Base-by-base conservation (phyloP, 495 filamentous ascomycete genomes). In the Parmelia sp. region DNA sequence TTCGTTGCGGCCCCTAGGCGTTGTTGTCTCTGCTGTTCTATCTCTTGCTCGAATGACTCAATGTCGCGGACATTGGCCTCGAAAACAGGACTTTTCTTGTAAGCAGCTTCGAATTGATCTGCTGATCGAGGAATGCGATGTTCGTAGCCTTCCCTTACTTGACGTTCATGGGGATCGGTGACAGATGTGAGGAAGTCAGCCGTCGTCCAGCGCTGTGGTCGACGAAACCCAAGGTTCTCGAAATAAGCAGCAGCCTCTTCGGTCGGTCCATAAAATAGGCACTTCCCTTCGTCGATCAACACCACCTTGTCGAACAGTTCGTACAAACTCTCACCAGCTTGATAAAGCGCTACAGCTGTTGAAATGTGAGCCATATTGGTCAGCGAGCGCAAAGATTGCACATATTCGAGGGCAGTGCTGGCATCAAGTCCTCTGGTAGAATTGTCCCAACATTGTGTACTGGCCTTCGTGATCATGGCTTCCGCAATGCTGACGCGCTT, bases 401-500 rank as follows among this genome's bases (percentile, higher is more conserved):
- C 84, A 68, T 87, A 89, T 65, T 87, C 83, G 25, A 88, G 71
- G 10, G 87, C 88, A 0, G 88, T 89, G 42, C 76, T 81, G 2
- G 85, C 85, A 72, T 90, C 87, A 3, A 90, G 79, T n/a, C 87
- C 88, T 61, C 74, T 75, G 0, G 88, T 90, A 0, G 79, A 82
- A 57, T 90, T 90, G 63, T 89, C 87, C 85, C 88, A 90, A 62
- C 81, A 87, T 66, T 87, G 83, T 0, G 79, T 80, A 40, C 78
- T 82, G 10, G 85, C 85, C 68, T 84, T 85, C 0, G 85, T 87
- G 15, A 87, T 80, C 78, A 90, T 80, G 4, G 84, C 83, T 69
- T 90, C 87, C 8, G 83, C 84, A 62, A 90, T 89, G 14, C 81
- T 84, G 23, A 89, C 86, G 65, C 88, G 78, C 70, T 90, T 90